Percentiles rank a stretch among this genome's conserved stretches.
These are phyloP conservation scores for Acanthamoeba triangularis DNA, from an alignment of 208 protist species.

Conservation along the genomic window DNA sequence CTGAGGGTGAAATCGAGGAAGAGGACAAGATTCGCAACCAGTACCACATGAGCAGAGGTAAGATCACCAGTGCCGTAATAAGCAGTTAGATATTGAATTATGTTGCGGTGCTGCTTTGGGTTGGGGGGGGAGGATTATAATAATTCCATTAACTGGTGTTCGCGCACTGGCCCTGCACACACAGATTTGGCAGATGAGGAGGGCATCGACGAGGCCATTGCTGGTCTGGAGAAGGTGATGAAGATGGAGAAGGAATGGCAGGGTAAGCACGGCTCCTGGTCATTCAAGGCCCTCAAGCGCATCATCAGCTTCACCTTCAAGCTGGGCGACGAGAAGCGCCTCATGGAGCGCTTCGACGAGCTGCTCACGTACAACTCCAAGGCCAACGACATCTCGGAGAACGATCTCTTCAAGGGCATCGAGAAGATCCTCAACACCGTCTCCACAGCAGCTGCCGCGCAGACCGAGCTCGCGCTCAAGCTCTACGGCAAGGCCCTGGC, in stretches of 20 bases:
- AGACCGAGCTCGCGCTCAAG: constrained; percentile 71
- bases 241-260: constrained; percentile 91
- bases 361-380: constrained; percentile 86
- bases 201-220: constrained; percentile 91
- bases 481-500: constrained; percentile 82
- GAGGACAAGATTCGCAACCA: constrained; percentile 94
- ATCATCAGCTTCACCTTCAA: constrained; percentile 93
- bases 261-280: constrained; percentile 91
- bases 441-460: constrained; percentile 84
- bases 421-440: constrained; percentile 95
- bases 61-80: neutral
- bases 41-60: constrained; percentile 94
- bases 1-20: constrained; percentile 84
- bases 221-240: constrained; percentile 91
- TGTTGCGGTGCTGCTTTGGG: neutral
- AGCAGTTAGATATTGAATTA: neutral
- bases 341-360: constrained; percentile 92
- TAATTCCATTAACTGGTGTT: neutral
- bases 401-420: constrained; percentile 93
- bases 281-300: constrained; percentile 97
- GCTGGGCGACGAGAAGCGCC: constrained; percentile 92
- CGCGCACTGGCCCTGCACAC: neutral
- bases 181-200: constrained; percentile 86
- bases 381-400: constrained; percentile 77
- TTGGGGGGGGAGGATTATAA: neutral